Evolutionary conservation across 176 grass and related monocot genomes (phyloP), one percentile per base, ranked within the genome.

Genomic region (Oryza meridionalis): DNA sequence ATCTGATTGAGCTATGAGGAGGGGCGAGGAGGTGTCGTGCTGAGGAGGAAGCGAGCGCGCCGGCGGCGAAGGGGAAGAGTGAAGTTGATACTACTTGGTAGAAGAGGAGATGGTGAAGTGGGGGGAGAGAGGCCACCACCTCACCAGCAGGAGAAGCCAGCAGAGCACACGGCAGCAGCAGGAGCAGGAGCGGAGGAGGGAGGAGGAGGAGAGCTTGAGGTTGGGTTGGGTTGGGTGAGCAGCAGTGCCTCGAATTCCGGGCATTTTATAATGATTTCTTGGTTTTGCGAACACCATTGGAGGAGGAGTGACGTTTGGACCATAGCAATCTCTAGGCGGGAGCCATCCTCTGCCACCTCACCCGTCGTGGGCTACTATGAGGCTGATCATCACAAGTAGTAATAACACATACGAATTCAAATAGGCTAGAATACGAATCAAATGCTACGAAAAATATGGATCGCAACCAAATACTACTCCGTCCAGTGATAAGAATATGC

Each of bases 291-390:
- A 73, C 61, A 73, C 63, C 77, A 81, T 79, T 72, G 29, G 29
- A 31, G 93, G 90, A 82, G 86, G 83, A 91, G 93, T 96, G 90
- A 91, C 88, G 93, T 96, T 96, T 93, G 93, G 93, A 96, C 88
- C 84, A 88, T 85, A 77, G 84, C 80, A 86, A 91, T 89, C 90
- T 91, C 91, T 86, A 80, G 86, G 75, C 78, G 67, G 81, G 80
- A 70, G 84, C 32, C 79, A 90, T 90, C 89, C 80, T 61, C 81
- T 90, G 89, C 76, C 33, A 53, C 65, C 32, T 19, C 80, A 26
- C 1, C 51, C 62, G 31, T 63, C 65, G 84, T 80, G 70, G 80
- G 68, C 72, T 14, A 9, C 14, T 69, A 12, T 82, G 72, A 65
- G 50, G 4, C 79, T 69, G 35, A 5, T 62, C 64, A 31, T 31